phyloP scores from a whole-genome alignment of 2,329 filamentous ascomycete genomes.

The Coniella lustricola region DNA sequence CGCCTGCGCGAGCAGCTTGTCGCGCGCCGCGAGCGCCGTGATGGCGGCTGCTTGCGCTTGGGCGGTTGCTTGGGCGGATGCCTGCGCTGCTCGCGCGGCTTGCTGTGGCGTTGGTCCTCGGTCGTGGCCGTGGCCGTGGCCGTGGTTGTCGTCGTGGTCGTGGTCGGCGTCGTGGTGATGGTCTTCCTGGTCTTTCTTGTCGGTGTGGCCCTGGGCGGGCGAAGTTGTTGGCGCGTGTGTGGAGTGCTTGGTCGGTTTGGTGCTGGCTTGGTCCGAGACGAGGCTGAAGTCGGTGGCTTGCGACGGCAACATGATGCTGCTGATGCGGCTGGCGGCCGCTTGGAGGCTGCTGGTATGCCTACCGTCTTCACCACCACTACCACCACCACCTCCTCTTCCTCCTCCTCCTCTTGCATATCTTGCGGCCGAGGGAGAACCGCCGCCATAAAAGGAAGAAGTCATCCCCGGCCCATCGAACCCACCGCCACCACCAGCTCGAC shows the following conservation, averaged over 20 bases:
- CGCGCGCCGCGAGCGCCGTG: background rate
- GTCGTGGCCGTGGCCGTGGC: too few species aligned
- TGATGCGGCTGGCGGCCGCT: background rate
- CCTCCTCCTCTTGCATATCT: too few species aligned
- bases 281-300: conserved; percentile 2
- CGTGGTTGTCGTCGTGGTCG: too few species aligned
- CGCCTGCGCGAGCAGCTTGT: conserved; percentile 17
- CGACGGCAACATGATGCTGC: background rate
- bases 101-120: too few species aligned
- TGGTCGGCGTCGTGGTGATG: too few species aligned
- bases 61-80: background rate
- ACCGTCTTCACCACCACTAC: too few species aligned
- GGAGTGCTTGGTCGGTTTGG: too few species aligned
- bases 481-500: background rate
- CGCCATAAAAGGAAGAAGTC: too few species aligned
- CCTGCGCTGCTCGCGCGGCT: background rate
- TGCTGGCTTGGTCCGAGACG: background rate
- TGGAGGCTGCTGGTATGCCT: background rate
- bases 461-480: background rate
- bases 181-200: background rate
- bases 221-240: background rate
- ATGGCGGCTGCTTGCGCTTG: background rate
- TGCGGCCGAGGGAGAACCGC: too few species aligned
- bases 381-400: too few species aligned
- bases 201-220: background rate